Evolutionary conservation across 2,329 filamentous ascomycete genomes (phyloP).

Genomic region (Phoma sp.): DNA sequence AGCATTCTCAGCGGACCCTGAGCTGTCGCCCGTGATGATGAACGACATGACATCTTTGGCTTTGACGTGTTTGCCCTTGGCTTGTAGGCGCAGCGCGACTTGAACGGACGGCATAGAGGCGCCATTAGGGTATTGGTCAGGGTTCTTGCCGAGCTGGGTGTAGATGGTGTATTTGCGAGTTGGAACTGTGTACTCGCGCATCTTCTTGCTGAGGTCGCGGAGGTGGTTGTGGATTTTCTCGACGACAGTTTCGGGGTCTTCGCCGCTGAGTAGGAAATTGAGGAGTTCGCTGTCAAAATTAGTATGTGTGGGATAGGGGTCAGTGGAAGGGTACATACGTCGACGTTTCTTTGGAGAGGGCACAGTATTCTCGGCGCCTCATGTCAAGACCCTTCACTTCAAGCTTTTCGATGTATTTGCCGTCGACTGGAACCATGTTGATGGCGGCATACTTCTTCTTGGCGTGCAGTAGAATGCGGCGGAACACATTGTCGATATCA

Average conservation of each 20-base stretch:
- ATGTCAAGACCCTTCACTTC: constrained; percentile 99
- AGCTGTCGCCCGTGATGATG: constrained; percentile 77
- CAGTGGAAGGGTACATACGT: constrained; percentile 51
- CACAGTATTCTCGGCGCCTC: constrained; percentile 96
- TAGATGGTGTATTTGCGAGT: constrained; percentile 94
- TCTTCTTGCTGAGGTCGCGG: constrained; percentile 80
- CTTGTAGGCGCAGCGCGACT: constrained; percentile 87
- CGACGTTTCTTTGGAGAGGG: constrained; percentile 93
- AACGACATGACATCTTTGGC: constrained; percentile 97
- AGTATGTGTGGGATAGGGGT: constrained; percentile 4
- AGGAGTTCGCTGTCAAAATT: constrained; percentile 68
- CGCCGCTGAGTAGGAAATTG: constrained; percentile 93
- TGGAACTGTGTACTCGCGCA: constrained; percentile 80
- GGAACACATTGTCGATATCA: constrained; percentile 97
- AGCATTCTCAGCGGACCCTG: constrained; percentile 70
- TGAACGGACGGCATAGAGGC: constrained; percentile 97
- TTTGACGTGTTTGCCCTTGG: constrained; percentile 84
- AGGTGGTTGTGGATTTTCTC: constrained; percentile 93
- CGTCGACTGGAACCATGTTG: constrained; percentile 87
- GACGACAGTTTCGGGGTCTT: constrained; percentile 87
- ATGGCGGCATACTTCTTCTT: constrained; percentile 99
- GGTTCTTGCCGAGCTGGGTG: constrained; percentile 94
- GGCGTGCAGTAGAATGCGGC: constrained; percentile 88
- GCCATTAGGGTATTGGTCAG: constrained; percentile 91
- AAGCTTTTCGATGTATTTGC: constrained; percentile 91